Evolutionary conservation across 768 basidiomycete species (phyloP).

Genomic region (Calocera viscosa): DNA sequence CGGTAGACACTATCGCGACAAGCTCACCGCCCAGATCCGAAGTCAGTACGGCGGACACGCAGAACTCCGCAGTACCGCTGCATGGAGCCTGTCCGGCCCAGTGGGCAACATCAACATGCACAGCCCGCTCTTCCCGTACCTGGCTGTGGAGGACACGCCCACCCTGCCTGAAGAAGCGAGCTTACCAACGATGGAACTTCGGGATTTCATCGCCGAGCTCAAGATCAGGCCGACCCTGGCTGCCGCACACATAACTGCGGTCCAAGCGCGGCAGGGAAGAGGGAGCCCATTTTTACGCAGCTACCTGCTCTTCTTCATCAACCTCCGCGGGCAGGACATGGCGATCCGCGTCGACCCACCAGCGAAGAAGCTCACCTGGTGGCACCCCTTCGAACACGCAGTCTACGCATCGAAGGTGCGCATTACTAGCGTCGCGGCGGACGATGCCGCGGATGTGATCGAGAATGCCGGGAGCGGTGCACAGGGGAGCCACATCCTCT

Average conservation of each 20-base stretch:
- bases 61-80: not conserved
- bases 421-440: not conserved
- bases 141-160: not conserved
- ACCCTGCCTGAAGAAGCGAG: not conserved
- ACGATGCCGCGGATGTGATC: not conserved
- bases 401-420: not conserved
- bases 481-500: not conserved
- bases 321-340: not conserved
- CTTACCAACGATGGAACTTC: not conserved
- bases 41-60: not conserved
- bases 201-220: not conserved
- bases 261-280: not conserved
- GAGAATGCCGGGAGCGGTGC: not conserved
- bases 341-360: not conserved
- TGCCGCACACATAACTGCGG: not conserved
- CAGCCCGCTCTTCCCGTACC: not conserved
- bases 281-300: not conserved
- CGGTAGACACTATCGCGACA: not conserved
- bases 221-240: not conserved
- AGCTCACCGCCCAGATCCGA: not conserved
- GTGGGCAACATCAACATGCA: constrained; percentile 5
- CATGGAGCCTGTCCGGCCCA: not conserved
- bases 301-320: constrained; percentile 6
- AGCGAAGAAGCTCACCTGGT: constrained; percentile 1
- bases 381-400: not conserved